Percentiles rank a stretch among this genome's conserved stretches.
Evolutionary conservation across 208 protist species (phyloP).

Genomic region (Trypanosoma lewisi): DNA sequence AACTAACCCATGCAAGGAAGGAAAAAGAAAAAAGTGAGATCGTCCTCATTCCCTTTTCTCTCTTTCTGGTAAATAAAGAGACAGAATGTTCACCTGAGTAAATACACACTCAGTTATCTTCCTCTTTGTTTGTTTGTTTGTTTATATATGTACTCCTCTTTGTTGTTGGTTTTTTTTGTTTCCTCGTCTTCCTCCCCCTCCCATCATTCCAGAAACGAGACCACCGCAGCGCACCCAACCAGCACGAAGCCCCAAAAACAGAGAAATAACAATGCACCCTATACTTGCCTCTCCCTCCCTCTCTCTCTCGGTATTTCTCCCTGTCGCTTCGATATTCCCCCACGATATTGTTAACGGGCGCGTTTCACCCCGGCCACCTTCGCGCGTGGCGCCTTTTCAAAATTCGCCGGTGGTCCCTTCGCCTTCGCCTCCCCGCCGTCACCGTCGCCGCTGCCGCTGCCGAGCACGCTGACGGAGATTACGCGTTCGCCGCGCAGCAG

Average conservation of each 20-base stretch:
- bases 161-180: neutral
- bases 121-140: neutral
- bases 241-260: too few species aligned
- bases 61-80: too few species aligned
- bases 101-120: neutral
- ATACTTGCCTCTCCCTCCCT: neutral
- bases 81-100: too few species aligned
- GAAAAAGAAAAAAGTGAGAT: too few species aligned
- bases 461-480: constrained; percentile 67
- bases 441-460: constrained; percentile 1
- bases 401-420: constrained; percentile 18
- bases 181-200: neutral
- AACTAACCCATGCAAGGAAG: too few species aligned
- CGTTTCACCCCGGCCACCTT: constrained; percentile 49
- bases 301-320: neutral
- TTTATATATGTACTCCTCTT: neutral
- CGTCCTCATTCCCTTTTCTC: too few species aligned
- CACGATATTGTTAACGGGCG: constrained; percentile 14
- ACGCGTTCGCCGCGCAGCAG: constrained; percentile 85
- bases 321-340: neutral
- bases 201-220: neutral
- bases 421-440: neutral
- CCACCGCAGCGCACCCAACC: too few species aligned
- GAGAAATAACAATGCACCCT: too few species aligned
- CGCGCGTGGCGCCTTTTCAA: constrained; percentile 42